Base-by-base conservation (phyloP, 768 basidiomycete genomes). In the Amanita exitialis region DNA sequence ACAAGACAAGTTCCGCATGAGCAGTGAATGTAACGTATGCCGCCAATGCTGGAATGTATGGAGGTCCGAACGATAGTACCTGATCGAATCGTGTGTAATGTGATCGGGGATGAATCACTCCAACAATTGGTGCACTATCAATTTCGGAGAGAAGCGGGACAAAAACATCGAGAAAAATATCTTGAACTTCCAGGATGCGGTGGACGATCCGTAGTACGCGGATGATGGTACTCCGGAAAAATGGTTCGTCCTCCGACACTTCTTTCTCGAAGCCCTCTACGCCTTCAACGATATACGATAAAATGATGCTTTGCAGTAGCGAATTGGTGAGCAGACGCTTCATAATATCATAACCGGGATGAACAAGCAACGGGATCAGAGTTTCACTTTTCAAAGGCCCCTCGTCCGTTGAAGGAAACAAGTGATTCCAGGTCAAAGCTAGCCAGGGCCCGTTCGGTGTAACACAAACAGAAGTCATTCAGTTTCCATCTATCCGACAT, bases 341-440 rank as follows among this genome's bases (percentile, higher is more conserved):
- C 67, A 93, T 79, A 50, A 96, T 69, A 50, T 92, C 87, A 61
- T 88, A 91, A 0, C 93, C 95, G 2, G 95, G 92, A 60, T 96
- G 91, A 2, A 78, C 61, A 8, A 86, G 72, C 27, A 80, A 71
- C 16, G 77, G 75, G 18, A 78, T 57, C 13, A 90, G 64, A 0
- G 64, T 60, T 25, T 86, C 84, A 32, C 67, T 65, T 52, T 73
- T 82, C 21, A 74, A 61, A 15, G 71, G 59, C 4, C 67, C 64
- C n/a, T 78, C 78, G 50, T 86, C 82, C 2, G 70, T 68, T 41
- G 71, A 66, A 6, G n/a, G 76, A 69, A 20, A 90, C 71, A 15
- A 96, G 69, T 2, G 77, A 76, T 58, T 89, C 85, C 44, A 95
- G 69, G 59, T 91, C 83, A 65, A 87, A 93, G 58, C 82, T 82